A percentile compares a stretch with the other conserved stretches of the same genome.
Evolutionary conservation across 177 flowering plant genomes (phyloP).

Genomic region (Telopea speciosissima): DNA sequence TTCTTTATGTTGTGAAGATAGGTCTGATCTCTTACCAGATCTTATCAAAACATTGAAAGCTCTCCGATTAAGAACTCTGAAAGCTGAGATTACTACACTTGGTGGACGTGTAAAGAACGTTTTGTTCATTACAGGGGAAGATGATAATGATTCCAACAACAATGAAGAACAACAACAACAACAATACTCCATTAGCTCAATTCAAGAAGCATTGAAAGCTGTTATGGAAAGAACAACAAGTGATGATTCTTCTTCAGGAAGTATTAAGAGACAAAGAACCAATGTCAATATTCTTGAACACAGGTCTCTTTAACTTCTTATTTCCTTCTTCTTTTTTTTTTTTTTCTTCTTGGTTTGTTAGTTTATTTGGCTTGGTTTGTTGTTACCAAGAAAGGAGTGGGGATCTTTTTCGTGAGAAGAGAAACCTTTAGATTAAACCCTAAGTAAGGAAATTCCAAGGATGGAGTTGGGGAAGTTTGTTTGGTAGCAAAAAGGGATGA

Average conservation of each 20-base stretch:
- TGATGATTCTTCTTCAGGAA: constrained; percentile 63
- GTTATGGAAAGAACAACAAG: constrained; percentile 71
- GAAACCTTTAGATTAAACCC: constrained; percentile 31
- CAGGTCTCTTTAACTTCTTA: constrained; percentile 33
- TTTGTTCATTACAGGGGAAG: constrained; percentile 73
- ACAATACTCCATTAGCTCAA: constrained; percentile 47
- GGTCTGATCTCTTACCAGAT: constrained; percentile 80
- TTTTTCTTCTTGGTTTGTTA: background rate
- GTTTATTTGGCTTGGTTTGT: constrained; percentile 7
- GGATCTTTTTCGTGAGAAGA: constrained; percentile 62
- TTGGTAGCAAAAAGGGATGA: constrained; percentile 8
- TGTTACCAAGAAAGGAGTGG: constrained; percentile 9
- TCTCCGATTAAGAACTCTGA: constrained; percentile 62
- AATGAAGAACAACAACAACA: constrained; percentile 21
- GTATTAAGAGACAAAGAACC: constrained; percentile 86
- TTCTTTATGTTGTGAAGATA: constrained; percentile 85
- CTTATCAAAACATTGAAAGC: constrained; percentile 77
- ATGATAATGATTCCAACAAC: constrained; percentile 19
- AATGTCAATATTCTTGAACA: constrained; percentile 48
- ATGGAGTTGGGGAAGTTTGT: constrained; percentile 2
- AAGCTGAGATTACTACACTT: constrained; percentile 87
- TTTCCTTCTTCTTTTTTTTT: constrained; percentile 1
- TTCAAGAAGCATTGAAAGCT: constrained; percentile 81
- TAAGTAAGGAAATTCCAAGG: constrained; percentile 20
- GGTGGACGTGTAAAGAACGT: constrained; percentile 86